Percentiles rank a stretch among this genome's conserved stretches.
phyloP scores from a whole-genome alignment of 2,329 filamentous ascomycete species.

The Botryosphaeria dothidea region DNA sequence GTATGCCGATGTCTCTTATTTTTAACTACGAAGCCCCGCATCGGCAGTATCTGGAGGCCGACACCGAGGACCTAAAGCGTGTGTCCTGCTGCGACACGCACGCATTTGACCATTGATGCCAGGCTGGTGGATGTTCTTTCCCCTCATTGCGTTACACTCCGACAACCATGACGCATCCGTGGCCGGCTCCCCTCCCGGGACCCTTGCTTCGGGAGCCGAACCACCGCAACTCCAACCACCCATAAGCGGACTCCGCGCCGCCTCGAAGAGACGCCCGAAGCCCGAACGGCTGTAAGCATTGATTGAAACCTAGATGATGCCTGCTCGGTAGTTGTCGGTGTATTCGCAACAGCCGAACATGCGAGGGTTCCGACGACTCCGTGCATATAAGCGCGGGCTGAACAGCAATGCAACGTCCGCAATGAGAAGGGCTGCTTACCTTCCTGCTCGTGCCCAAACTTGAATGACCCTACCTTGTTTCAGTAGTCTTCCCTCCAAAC shows the following conservation, averaged over 20 bases:
- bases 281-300: neutral
- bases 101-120: too few relatives aligned
- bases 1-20: too few relatives aligned
- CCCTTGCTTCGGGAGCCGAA: neutral
- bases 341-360: neutral
- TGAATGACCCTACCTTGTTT: neutral
- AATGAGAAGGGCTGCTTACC: too few relatives aligned
- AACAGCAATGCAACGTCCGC: neutral
- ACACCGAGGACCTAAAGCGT: too few relatives aligned
- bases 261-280: neutral
- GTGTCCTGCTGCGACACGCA: too few relatives aligned
- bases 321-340: neutral
- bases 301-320: neutral
- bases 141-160: too few relatives aligned
- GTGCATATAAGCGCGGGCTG: neutral
- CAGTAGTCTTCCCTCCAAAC: neutral
- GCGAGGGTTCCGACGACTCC: neutral
- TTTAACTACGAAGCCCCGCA: too few relatives aligned
- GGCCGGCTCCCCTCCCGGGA: conserved; percentile 6
- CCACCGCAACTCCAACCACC: neutral
- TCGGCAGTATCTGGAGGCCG: too few relatives aligned
- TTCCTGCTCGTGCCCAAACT: neutral
- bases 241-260: neutral
- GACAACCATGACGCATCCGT: too few relatives aligned
- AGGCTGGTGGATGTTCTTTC: too few relatives aligned